Percentiles rank a stretch among this genome's conserved stretches.
Evolutionary conservation across 257 asterid species (phyloP).

Genomic region (Przewalskia tangutica): DNA sequence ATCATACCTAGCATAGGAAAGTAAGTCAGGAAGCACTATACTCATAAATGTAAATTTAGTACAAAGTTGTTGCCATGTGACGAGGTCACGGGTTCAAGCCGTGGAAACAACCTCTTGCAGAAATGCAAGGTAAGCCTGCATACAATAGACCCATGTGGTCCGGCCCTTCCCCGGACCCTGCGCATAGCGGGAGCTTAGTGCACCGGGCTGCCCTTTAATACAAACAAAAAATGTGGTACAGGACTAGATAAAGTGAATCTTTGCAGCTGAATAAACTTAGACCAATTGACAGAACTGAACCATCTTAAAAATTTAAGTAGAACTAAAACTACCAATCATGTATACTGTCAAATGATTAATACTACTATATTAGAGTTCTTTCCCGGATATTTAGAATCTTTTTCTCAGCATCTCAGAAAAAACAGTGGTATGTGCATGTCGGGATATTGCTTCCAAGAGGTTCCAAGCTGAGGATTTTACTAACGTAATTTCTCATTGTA

Average conservation of each 20-base stretch:
- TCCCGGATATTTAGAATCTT: not conserved
- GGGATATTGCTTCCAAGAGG: not conserved
- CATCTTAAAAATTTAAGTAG: not conserved
- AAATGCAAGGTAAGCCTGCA: too few relatives aligned
- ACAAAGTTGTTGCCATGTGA: not conserved
- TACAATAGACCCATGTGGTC: too few relatives aligned
- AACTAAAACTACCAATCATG: not conserved
- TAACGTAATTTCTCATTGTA: not conserved
- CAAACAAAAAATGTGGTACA: not conserved
- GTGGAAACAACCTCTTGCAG: too few relatives aligned
- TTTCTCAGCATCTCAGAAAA: not conserved
- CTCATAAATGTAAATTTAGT: not conserved
- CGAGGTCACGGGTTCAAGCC: too few relatives aligned
- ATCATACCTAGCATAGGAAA: constrained; percentile 58
- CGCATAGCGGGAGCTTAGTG: too few relatives aligned
- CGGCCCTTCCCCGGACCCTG: too few relatives aligned
- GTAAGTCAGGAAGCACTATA: not conserved
- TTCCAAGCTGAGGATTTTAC: not conserved
- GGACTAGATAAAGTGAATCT: not conserved
- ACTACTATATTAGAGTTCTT: not conserved
- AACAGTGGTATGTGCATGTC: not conserved
- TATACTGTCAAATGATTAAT: not conserved
- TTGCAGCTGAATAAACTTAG: not conserved
- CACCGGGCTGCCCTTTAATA: too few relatives aligned
- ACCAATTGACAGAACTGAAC: not conserved